Conservation (phyloP, 805 yeast species). For the Pichia cabralensis region DNA sequence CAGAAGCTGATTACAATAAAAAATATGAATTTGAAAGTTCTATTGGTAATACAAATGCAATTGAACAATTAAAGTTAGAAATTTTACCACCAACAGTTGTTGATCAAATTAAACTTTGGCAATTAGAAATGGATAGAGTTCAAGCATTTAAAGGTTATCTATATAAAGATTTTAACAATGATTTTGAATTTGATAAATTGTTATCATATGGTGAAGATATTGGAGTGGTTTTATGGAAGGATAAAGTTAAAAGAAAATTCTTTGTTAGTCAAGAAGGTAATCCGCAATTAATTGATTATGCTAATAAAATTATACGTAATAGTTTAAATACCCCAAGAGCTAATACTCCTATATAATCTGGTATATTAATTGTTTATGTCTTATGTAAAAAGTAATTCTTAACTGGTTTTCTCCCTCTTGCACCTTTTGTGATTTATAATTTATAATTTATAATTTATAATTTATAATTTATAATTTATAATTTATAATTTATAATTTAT, state of each 20-base stretch:
- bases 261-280: slow-evolving; percentile 86
- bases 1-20: slow-evolving; percentile 58
- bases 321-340: slow-evolving; percentile 7
- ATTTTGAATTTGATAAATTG: slow-evolving; percentile 63
- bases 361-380: no score
- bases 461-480: no score
- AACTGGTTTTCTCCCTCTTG: no score
- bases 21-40: slow-evolving; percentile 54
- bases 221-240: slow-evolving; percentile 88
- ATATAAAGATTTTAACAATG: slow-evolving; percentile 75
- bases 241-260: slow-evolving; percentile 55
- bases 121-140: slow-evolving; percentile 87
- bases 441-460: no score
- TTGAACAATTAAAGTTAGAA: slow-evolving; percentile 41
- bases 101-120: slow-evolving; percentile 95
- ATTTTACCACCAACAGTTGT: slow-evolving; percentile 91
- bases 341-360: slow-evolving; percentile 4
- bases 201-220: slow-evolving; percentile 78
- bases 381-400: no score
- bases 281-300: slow-evolving; percentile 83
- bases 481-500: not conserved
- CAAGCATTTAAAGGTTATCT: slow-evolving; percentile 78
- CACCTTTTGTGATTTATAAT: no score
- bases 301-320: slow-evolving; percentile 47
- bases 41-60: slow-evolving; percentile 28